Evolutionary conservation across 768 basidiomycete genomes (phyloP), one percentile per base, ranked within the genome.

Genomic region (Cubamyces sp.): DNA sequence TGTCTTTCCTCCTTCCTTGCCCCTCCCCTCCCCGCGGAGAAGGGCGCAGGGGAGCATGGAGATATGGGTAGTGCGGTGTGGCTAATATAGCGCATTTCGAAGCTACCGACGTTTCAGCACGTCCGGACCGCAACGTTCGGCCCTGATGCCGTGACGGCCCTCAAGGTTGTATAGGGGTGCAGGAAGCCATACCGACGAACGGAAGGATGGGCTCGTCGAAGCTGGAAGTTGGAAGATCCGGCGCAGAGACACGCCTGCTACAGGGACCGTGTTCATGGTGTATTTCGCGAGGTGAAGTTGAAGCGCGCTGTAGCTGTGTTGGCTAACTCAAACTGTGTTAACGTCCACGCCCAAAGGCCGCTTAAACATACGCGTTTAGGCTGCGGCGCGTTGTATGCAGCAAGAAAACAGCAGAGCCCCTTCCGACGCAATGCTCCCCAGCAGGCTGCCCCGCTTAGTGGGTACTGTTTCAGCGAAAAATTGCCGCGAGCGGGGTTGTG

Each of bases 131-230:
- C 66, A 52, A 9, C 57, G 3, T 64, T 74, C 37, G 74, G 74
- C 8, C 67, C 62, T 48, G 74, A 74, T 57, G 66, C 65, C 19
- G 74, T 75, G 5, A 39, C 74, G 28, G 70, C 70, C 9, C 50
- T 74, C 55, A 67, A 66, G 54, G 56, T 57, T n/a, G 12, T 43
- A 43, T 60, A 58, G 57, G 47, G n/a, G 37, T 46, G 47, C 25
- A 42, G 40, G 30, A 12, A 43, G 23, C 23, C 14, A 21, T 25
- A 5, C 48, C 16, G 48, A 49, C n/a, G 21, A 26, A 26, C 26
- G 12, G 34, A 34, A 7, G 11, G 34, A 11, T 34, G 34, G 34
- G 1, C 34, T 34, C 11, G 34, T 5, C 34, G 34, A 34, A 5
- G 34, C 34, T 34, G 6, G 34, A 34, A 34, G 34, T 1, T 26